Evolutionary conservation across 2,329 filamentous ascomycete genomes (phyloP), one percentile per base, ranked within the genome.

Genomic region (Cytospora piceicola): DNA sequence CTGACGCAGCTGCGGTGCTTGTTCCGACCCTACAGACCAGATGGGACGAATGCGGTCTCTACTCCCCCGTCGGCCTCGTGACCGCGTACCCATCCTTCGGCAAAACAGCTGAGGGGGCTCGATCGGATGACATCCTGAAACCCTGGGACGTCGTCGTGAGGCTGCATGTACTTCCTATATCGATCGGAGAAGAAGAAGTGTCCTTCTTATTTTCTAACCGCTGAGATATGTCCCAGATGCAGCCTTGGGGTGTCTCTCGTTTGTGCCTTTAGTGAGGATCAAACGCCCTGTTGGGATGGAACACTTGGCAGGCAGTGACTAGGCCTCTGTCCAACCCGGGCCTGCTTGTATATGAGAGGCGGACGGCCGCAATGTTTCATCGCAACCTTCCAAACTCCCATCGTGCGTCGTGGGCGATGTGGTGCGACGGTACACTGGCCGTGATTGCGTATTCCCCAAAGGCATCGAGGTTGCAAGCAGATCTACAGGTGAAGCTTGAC

Each of bases 341-440:
- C 34, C 12, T 15, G 34, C 34, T 36, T 36, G 2, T 11, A 27
- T 20, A 30, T 24, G 27, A 32, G 17, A 24, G 8, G 24, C 20
- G 4, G 39, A 12, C 17, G 24, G 30, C 36, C 32, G 32, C 27
- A 36, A 56, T 29, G 36, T 34, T 36, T 62, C 60, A 39, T 55
- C 52, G 24, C 46, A 49, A 34, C 29, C 36, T 49, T 49, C 27
- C 52, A 49, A 34, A 29, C 36, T 49, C 55, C 27, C 52, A n/a
- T 22, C 39, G 29, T 30, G 53, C 29, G 39, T 57, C 39, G 0
- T 56, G n/a, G 11, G 46, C 8, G 39, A 9, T 34, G 56, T 57
- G 32, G 60, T 63, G 53, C 51, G 53, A 63, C 53, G 39, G 55
- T 57, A 39, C 60, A 32, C 42, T 8, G 42, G 46, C 14, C 22